Base-by-base conservation (phyloP, 495 filamentous ascomycete genomes). In the Penicillium desertorum region DNA sequence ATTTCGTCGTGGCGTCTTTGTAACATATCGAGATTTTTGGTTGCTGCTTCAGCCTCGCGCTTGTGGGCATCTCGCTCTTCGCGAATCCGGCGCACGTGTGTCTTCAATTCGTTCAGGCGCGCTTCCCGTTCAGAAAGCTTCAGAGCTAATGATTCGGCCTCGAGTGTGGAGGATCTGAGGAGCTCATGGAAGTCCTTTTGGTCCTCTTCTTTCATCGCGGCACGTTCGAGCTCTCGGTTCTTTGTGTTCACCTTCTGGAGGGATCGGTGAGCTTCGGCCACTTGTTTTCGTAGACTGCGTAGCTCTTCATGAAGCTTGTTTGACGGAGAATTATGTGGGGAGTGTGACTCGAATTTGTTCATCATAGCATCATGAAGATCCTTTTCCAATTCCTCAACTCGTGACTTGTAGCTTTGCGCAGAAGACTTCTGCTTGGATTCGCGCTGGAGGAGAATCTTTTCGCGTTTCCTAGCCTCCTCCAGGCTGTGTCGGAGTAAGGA, bases 121-220 rank as follows among this genome's bases (percentile, higher is more conserved):
- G 75, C 65, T 41, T 86, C 81, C 32, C 79, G 71, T 16, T 80
- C 76, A 0, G 76, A 75, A 16, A 86, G 70, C 62, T 85, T 79
- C n/a, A 83, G 66, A 37, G 82, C 77, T 14, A 88, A 71, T 14
- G 87, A 75, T 63, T 89, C 86, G 17, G 83, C 81, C 59, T 87
- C 83, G 2, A 87, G 73, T 43, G 85, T 88, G n/a, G 86, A 81
- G 19, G 78, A 76, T 63, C 86, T 87, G 47, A 89, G 79, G 30
- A 84, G 71, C 45, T 86, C 82, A 56, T 88, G 85, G 12, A 89
- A 76, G 54, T 88, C 86, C 51, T 76, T 78, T 36, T 86, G 83
- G 59, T 88, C 86, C 58, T 86, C 81, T 19, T 82, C 78, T 44
- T 64, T 64, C 69, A 78, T 75, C 7, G 68, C 74, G 6, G 71